Percentiles rank a stretch among this genome's conserved stretches.
Evolutionary conservation across 2,329 filamentous ascomycete species (phyloP).

Genomic region (Chaetomiaceae sp.): DNA sequence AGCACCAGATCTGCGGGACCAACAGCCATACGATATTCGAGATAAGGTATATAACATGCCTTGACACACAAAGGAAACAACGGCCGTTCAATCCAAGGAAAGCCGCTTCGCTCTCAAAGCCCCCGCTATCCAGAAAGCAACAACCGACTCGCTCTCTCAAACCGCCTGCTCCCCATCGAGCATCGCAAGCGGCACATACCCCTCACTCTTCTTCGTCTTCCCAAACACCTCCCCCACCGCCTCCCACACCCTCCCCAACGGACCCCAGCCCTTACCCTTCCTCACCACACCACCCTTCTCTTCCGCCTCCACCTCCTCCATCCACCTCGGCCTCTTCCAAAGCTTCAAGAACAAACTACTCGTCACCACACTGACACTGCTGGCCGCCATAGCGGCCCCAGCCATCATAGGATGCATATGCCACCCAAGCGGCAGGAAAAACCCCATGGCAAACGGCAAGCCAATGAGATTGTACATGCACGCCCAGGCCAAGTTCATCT

Average conservation of each 20-base stretch:
- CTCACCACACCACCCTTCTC: constrained; percentile 51
- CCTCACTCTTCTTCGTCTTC: constrained; percentile 41
- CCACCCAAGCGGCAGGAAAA: constrained; percentile 85
- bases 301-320: constrained; percentile 62
- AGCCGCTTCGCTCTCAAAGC: background rate
- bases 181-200: constrained; percentile 56
- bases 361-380: constrained; percentile 83
- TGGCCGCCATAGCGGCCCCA: constrained; percentile 87
- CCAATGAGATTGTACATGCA: constrained; percentile 90
- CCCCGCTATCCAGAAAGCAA: background rate
- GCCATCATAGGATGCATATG: constrained; percentile 92
- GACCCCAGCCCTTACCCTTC: constrained; percentile 41
- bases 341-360: constrained; percentile 80
- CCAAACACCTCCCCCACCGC: constrained; percentile 33
- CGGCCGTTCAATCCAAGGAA: background rate
- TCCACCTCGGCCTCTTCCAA: constrained; percentile 82
- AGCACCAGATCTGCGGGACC: too few species aligned
- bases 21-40: too few species aligned
- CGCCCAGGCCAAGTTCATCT: constrained; percentile 87
- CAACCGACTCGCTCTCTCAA: background rate
- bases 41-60: background rate
- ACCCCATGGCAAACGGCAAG: constrained; percentile 92
- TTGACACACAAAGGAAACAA: background rate
- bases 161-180: constrained; percentile 37
- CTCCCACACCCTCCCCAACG: constrained; percentile 37